Conservation (phyloP, 768 basidiomycete genomes). For the Mycena olivaceomarginata region DNA sequence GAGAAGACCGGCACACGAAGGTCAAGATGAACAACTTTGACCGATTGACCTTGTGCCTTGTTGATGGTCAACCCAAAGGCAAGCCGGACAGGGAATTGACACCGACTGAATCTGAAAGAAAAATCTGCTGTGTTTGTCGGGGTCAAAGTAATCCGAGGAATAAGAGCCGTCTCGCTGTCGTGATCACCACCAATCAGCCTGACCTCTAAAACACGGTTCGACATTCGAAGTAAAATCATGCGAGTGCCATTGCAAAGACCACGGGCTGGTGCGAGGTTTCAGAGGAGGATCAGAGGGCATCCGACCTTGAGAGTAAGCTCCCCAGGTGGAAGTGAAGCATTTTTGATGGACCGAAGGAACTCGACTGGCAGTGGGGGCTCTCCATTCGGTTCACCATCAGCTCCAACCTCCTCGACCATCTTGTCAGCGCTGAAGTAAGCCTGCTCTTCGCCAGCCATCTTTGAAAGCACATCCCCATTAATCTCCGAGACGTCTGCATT, state of each 20-base stretch:
- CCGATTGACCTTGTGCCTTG: slow-evolving; percentile 63
- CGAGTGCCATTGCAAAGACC: slow-evolving; percentile 57
- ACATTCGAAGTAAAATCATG: slow-evolving; percentile 46
- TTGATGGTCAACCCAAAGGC: slow-evolving; percentile 64
- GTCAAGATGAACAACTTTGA: slow-evolving; percentile 57
- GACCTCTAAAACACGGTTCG: slow-evolving; percentile 52
- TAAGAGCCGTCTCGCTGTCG: slow-evolving; percentile 57
- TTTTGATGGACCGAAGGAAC: slow-evolving; percentile 8
- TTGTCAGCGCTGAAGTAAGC: slow-evolving; percentile 30
- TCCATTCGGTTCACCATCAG: background rate
- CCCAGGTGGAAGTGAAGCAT: slow-evolving; percentile 1
- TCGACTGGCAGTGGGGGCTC: slow-evolving; percentile 55
- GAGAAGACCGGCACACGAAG: slow-evolving; percentile 55
- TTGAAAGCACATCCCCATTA: slow-evolving; percentile 39
- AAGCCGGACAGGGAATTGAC: slow-evolving; percentile 47
- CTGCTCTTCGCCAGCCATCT: slow-evolving; percentile 30
- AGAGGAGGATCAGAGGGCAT: slow-evolving; percentile 54
- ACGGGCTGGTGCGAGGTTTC: background rate
- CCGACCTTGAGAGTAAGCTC: slow-evolving; percentile 53
- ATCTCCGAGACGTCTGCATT: slow-evolving; percentile 56
- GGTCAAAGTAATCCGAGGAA: slow-evolving; percentile 58
- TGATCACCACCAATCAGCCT: slow-evolving; percentile 59
- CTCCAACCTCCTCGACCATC: background rate
- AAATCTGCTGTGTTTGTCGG: slow-evolving; percentile 15
- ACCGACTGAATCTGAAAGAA: slow-evolving; percentile 4